Evolutionary conservation across 129 eudicot species (phyloP).

Genomic region (Chrysanthemum lavandulifolium): DNA sequence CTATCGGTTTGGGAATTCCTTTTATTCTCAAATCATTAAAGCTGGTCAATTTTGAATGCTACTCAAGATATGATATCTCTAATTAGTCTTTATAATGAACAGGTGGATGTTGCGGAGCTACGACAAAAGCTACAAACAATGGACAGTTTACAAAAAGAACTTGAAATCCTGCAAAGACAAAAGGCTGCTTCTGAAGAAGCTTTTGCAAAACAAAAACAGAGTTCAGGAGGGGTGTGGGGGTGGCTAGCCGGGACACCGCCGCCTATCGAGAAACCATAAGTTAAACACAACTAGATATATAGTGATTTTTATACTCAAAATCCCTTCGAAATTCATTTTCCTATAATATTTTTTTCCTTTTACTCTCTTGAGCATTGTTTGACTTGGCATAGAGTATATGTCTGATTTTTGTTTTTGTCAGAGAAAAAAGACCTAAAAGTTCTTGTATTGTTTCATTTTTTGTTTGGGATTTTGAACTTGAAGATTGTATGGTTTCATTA

Average conservation of each 20-base stretch:
- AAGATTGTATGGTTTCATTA: constrained; percentile 14
- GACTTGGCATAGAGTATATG: constrained; percentile 17
- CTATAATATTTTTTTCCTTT: constrained; percentile 17
- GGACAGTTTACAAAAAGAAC: constrained; percentile 89
- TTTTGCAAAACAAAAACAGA: constrained; percentile 75
- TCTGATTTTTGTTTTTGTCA: constrained; percentile 13
- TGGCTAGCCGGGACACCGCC: constrained; percentile 88
- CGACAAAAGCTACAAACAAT: constrained; percentile 92
- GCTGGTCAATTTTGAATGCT: background rate
- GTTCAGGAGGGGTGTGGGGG: constrained; percentile 98
- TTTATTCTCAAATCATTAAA: background rate
- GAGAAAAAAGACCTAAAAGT: constrained; percentile 17
- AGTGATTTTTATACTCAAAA: constrained; percentile 28
- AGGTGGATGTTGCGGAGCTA: constrained; percentile 98
- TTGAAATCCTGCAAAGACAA: constrained; percentile 86
- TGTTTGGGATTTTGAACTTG: constrained; percentile 27
- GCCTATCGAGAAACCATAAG: constrained; percentile 42
- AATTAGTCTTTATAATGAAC: constrained; percentile 20
- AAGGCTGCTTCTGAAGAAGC: constrained; percentile 99
- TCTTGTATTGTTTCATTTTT: constrained; percentile 25
- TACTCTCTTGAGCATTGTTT: constrained; percentile 4
- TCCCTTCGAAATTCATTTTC: constrained; percentile 27
- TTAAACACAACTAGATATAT: constrained; percentile 22
- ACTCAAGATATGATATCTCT: background rate
- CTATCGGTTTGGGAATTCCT: no score